Percentiles rank a stretch among this genome's conserved stretches.
Evolutionary conservation across 2,329 filamentous ascomycete genomes (phyloP).

Genomic region (Coniella vitis): DNA sequence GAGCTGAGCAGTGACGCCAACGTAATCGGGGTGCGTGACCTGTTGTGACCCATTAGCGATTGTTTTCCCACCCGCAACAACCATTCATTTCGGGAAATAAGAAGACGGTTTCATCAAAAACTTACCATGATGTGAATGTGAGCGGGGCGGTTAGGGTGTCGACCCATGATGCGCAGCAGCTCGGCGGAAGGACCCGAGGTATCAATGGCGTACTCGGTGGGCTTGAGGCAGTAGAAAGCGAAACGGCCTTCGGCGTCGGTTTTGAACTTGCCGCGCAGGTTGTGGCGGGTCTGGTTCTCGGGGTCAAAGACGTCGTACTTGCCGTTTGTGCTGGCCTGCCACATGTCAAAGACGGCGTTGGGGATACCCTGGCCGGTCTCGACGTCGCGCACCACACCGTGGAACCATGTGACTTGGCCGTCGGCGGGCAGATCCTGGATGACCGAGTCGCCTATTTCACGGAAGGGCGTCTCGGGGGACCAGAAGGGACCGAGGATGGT

Average conservation of each 20-base stretch:
- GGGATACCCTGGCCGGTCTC: conserved; percentile 21
- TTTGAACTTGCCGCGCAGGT: conserved; percentile 58
- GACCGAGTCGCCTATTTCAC: conserved; percentile 45
- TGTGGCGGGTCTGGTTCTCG: conserved; percentile 52
- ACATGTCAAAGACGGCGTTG: conserved; percentile 51
- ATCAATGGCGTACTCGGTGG: conserved; percentile 56
- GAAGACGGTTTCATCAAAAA: not conserved
- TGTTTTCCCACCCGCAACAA: not conserved
- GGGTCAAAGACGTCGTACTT: conserved; percentile 58
- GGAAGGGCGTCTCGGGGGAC: conserved; percentile 51
- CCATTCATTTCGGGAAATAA: not conserved
- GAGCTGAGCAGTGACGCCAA: conserved; percentile 60
- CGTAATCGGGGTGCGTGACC: conserved; percentile 45
- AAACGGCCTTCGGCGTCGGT: conserved; percentile 55
- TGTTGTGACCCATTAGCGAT: not conserved
- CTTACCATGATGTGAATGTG: conserved; percentile 22
- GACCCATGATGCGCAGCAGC: conserved; percentile 20
- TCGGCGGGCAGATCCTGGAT: conserved; percentile 38
- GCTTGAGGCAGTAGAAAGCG: conserved; percentile 57
- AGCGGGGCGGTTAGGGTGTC: conserved; percentile 20
- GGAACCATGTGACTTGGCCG: conserved; percentile 45
- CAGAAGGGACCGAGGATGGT: conserved; percentile 65
- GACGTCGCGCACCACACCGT: conserved; percentile 32
- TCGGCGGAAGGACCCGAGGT: conserved; percentile 37
- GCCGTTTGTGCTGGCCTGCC: conserved; percentile 54